Conservation (phyloP, 176 grass and related monocot species). For the Lolium perenne region DNA sequence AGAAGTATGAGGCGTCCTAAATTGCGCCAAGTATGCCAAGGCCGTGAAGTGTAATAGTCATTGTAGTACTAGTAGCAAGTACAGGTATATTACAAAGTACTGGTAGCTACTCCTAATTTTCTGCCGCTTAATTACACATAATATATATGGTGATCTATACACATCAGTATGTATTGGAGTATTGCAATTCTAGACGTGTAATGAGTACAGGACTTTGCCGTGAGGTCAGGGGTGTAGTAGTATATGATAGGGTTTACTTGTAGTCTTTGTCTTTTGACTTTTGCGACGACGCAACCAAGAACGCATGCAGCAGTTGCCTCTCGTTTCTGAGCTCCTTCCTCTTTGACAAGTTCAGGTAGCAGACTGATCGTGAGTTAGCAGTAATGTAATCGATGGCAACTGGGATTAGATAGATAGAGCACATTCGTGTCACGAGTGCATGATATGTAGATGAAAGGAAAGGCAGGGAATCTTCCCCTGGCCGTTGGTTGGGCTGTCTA, state of each 20-base stretch:
- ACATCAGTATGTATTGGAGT: slow-evolving; percentile 6
- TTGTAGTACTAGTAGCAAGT: background rate
- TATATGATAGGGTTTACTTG: background rate
- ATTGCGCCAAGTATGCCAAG: too few species aligned
- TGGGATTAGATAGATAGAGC: background rate
- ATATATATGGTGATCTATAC: slow-evolving; percentile 4
- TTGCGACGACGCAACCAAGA: background rate
- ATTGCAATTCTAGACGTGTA: background rate
- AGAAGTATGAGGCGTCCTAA: too few species aligned
- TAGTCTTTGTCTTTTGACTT: slow-evolving; percentile 31
- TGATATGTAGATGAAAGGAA: slow-evolving; percentile 12
- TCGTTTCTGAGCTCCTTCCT: slow-evolving; percentile 23
- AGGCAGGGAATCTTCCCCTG: slow-evolving; percentile 40
- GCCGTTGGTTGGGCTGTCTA: slow-evolving; percentile 57
- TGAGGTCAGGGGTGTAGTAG: slow-evolving; percentile 19
- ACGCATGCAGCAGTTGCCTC: background rate
- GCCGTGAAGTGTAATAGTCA: too few species aligned
- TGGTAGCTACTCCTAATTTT: too few species aligned
- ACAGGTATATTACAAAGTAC: background rate
- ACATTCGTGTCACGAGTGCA: background rate
- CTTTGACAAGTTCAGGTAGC: background rate
- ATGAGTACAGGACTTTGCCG: slow-evolving; percentile 21
- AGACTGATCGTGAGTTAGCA: background rate
- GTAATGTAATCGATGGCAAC: background rate
- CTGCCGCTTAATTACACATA: too few species aligned